These are phyloP conservation scores for Pichia exigua DNA, from an alignment of 805 yeast genomes.

Conservation along the genomic window DNA sequence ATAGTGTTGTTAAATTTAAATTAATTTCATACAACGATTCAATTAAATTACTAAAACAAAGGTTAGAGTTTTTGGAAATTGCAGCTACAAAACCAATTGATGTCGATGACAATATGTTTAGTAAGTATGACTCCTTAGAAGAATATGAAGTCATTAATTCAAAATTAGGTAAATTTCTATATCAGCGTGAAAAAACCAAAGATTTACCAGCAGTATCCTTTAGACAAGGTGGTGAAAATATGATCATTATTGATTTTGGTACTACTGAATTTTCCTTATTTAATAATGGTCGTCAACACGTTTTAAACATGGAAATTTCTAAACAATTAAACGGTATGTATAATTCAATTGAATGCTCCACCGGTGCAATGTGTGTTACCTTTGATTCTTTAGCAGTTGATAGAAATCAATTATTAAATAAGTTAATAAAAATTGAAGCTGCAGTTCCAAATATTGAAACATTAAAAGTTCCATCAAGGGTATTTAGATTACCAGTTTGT, in stretches of 20 bases:
- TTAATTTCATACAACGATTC: constrained; percentile 20
- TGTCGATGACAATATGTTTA: constrained; percentile 6
- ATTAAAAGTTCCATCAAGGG: constrained; percentile 22
- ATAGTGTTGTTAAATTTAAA: constrained; percentile 18
- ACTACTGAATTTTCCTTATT: constrained; percentile 22
- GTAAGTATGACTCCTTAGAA: constrained; percentile 10
- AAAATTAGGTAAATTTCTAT: constrained; percentile 14
- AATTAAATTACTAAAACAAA: constrained; percentile 13
- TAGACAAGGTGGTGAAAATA: constrained; percentile 29
- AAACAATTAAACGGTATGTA: constrained; percentile 10
- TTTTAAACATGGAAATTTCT: constrained; percentile 13
- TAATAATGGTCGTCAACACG: constrained; percentile 28
- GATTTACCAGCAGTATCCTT: constrained; percentile 17
- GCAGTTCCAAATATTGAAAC: constrained; percentile 21
- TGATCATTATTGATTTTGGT: constrained; percentile 28
- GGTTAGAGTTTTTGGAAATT: constrained; percentile 14
- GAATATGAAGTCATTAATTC: constrained; percentile 7
- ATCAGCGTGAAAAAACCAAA: constrained; percentile 5
- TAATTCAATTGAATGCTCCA: constrained; percentile 16
- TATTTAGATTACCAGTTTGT: constrained; percentile 20
- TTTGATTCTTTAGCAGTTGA: constrained; percentile 18
- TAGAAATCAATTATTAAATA: constrained; percentile 12
- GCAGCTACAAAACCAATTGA: constrained; percentile 12
- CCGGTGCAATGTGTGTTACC: constrained; percentile 21
- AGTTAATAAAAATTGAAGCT: constrained; percentile 18